Percentiles rank a stretch among this genome's conserved stretches.
Evolutionary conservation across 2,329 filamentous ascomycete species (phyloP).

Genomic region (Neofusicoccum kwambonambiense): DNA sequence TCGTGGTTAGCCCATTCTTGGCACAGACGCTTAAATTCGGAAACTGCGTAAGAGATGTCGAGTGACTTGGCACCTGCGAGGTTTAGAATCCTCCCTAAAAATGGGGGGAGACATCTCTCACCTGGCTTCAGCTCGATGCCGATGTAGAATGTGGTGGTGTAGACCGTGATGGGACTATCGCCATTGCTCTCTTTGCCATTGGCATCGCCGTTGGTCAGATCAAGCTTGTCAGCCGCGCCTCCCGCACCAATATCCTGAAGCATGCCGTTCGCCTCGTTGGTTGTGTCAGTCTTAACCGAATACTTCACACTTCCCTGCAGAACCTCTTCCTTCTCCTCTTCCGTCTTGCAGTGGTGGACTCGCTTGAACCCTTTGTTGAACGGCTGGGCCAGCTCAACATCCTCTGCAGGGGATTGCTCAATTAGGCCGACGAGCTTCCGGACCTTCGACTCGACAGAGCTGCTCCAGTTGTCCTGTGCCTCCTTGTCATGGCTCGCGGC

Average conservation of each 20-base stretch:
- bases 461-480: conserved; percentile 82
- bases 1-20: conserved; percentile 74
- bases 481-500: conserved; percentile 81
- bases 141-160: conserved; percentile 92
- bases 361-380: conserved; percentile 93
- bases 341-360: conserved; percentile 65
- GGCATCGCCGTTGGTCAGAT: conserved; percentile 40
- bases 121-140: conserved; percentile 77
- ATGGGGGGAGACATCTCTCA: conserved; percentile 44
- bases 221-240: conserved; percentile 34
- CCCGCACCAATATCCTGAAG: conserved; percentile 51
- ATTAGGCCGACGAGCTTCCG: conserved; percentile 79
- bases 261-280: conserved; percentile 48
- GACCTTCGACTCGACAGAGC: conserved; percentile 90
- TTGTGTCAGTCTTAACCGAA: conserved; percentile 49
- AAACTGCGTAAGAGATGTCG: conserved; percentile 77
- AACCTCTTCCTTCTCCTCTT: conserved; percentile 61
- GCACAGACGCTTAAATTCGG: conserved; percentile 83
- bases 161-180: conserved; percentile 57
- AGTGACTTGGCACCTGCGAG: conserved; percentile 65
- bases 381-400: conserved; percentile 78
- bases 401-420: conserved; percentile 68
- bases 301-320: conserved; percentile 62
- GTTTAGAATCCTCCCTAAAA: conserved; percentile 31
- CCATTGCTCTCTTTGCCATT: conserved; percentile 40